A percentile compares a stretch with the other conserved stretches of the same genome.
Conservation (phyloP, 495 filamentous ascomycete genomes). For the Penicillium egyptiacum region DNA sequence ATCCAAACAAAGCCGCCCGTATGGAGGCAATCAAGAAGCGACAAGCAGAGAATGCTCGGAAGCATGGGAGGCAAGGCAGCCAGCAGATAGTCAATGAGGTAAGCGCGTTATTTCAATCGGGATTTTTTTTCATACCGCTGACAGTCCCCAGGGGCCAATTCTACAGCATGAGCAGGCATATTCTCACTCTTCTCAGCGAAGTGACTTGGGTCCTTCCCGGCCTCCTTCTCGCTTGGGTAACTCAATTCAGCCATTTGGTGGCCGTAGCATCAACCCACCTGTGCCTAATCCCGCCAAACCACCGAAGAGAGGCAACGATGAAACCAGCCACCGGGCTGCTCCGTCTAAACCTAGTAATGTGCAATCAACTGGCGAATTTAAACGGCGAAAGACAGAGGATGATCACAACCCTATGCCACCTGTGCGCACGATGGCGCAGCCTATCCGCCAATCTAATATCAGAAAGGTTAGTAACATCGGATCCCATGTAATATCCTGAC, state of each 20-base stretch:
- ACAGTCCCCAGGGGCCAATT: conserved; percentile 25
- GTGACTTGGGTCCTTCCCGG: conserved; percentile 51
- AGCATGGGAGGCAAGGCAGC: conserved; percentile 53
- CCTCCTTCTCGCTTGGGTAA: conserved; percentile 54
- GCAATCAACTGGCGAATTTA: conserved; percentile 51
- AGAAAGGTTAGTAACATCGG: conserved; percentile 60
- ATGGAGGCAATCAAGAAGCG: conserved; percentile 68
- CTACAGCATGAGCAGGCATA: conserved; percentile 45
- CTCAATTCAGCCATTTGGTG: conserved; percentile 47
- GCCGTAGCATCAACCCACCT: conserved; percentile 48
- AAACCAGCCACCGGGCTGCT: conserved; percentile 46
- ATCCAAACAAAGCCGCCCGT: conserved; percentile 67
- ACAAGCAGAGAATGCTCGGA: conserved; percentile 63
- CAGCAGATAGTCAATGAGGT: conserved; percentile 47
- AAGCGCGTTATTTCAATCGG: conserved; percentile 15
- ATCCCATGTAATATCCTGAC: conserved; percentile 7
- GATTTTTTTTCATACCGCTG: neutral
- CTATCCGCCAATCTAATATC: conserved; percentile 77
- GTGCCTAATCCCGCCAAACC: conserved; percentile 65
- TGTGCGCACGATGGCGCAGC: conserved; percentile 69
- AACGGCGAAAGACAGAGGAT: conserved; percentile 60
- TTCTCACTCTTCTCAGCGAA: conserved; percentile 37
- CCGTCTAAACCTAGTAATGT: conserved; percentile 43
- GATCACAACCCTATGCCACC: conserved; percentile 48
- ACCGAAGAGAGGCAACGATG: conserved; percentile 58